Base-by-base conservation (phyloP, 768 basidiomycete genomes). In the Suillus tomentosus region DNA sequence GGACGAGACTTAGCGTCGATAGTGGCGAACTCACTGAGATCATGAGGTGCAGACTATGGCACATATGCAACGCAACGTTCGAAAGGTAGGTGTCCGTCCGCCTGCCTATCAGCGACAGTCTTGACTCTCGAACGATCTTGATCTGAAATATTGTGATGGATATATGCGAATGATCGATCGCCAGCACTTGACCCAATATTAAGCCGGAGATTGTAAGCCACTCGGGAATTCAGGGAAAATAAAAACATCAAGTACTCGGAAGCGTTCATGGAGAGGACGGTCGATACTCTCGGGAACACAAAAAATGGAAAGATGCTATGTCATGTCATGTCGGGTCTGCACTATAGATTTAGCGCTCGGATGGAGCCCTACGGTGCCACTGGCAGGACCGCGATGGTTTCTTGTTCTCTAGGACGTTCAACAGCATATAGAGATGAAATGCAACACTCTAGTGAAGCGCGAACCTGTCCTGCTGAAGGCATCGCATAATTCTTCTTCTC, bases 371-470 rank as follows among this genome's bases (percentile, higher is more conserved):
- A 24, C 13, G 14, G 50, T 50, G 7, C 15, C 24, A 36, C 36
- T 36, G 36, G 36, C 36, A 95, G 74, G 53, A 91, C 76, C 84
- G 93, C 88, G 75, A 89, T 94, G 93, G 91, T 60, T 88, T 80
- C 45, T 75, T 80, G 65, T 82, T 76, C 75, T 89, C 85, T 63
- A 77, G 74, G 66, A 82, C 81, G 8, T 74, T 66, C 36, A 37
- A 10, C 36, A 8, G 1, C 43, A 77, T 69, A 22, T 87, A 78
- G 11, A 37, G 66, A 64, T 68, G 74, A 0, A 94, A 81, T 47
- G 7, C 24, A 5, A 24, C 47, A 22, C 22, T 22, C 22, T 47
- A 11, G 13, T 22, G 6, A 48, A 19, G n/a, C 43, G 8, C 13
- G 39, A 40, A 51, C 24, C 27, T 51, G 50, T 27, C 48, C n/a